These are phyloP conservation scores for Sparassis latifolia DNA, from an alignment of 1,284 basidiomycete genomes.

Conservation along the genomic window DNA sequence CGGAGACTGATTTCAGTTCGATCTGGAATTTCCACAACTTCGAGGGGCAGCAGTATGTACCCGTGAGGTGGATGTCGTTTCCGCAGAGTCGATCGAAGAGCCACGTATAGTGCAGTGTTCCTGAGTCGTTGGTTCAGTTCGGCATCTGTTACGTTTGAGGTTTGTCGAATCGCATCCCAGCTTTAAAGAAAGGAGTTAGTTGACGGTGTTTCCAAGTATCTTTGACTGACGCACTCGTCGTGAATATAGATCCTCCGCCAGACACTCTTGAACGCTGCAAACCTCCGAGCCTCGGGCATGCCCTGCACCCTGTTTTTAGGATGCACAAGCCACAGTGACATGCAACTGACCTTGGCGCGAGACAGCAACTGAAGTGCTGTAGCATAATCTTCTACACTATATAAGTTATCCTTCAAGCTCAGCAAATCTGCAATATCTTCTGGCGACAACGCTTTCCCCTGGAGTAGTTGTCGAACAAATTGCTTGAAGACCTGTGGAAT, in stretches of 20 bases:
- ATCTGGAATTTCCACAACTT: conserved; percentile 48
- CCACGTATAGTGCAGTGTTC: conserved; percentile 63
- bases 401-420: conserved; percentile 61
- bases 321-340: too few species aligned
- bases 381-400: conserved; percentile 50
- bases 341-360: conserved; percentile 41
- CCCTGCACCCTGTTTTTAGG: conserved; percentile 32
- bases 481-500: conserved; percentile 53
- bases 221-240: conserved; percentile 63
- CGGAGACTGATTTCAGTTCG: conserved; percentile 54
- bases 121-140: conserved; percentile 62
- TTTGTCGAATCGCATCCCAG: conserved; percentile 66
- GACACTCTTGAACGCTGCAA: conserved; percentile 64
- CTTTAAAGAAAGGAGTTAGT: conserved; percentile 30
- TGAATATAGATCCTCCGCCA: conserved; percentile 87
- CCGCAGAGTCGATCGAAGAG: conserved; percentile 44
- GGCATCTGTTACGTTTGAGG: conserved; percentile 62
- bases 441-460: conserved; percentile 58
- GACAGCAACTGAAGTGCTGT: conserved; percentile 59
- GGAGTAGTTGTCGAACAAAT: conserved; percentile 56
- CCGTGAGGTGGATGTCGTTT: conserved; percentile 38
- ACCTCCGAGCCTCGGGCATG: conserved; percentile 62
- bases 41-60: conserved; percentile 45
- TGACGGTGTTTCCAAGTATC: background rate
- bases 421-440: conserved; percentile 70